These are phyloP conservation scores for Dactylonectria macrodidyma DNA, from an alignment of 2,329 filamentous ascomycete genomes.

Conservation along the genomic window DNA sequence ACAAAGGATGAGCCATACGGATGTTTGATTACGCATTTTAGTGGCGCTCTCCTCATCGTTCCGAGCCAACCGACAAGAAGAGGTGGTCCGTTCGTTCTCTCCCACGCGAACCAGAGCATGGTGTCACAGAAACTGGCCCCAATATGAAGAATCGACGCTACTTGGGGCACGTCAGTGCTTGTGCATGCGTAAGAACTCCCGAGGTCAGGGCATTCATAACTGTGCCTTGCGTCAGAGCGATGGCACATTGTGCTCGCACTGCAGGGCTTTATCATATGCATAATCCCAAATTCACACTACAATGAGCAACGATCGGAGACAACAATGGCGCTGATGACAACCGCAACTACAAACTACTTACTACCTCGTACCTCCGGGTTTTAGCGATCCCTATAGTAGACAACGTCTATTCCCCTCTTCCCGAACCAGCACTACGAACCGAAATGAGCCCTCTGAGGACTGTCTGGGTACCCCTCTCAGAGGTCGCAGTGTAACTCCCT, in stretches of 20 bases:
- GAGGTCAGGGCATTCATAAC: background rate
- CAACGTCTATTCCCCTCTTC: background rate
- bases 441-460: slow-evolving; percentile 14
- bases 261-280: background rate
- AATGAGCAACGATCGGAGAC: background rate
- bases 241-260: background rate
- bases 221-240: background rate
- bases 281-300: background rate
- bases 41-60: slow-evolving; percentile 30
- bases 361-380: background rate
- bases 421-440: slow-evolving; percentile 16
- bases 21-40: slow-evolving; percentile 41
- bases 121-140: slow-evolving; percentile 24
- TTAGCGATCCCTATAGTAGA: background rate
- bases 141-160: slow-evolving; percentile 20
- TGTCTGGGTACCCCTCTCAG: slow-evolving; percentile 23
- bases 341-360: background rate
- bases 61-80: slow-evolving; percentile 27
- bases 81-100: slow-evolving; percentile 39
- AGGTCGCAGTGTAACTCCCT: slow-evolving; percentile 8
- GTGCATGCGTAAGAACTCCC: slow-evolving; percentile 40
- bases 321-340: background rate
- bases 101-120: slow-evolving; percentile 31
- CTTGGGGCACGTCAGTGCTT: slow-evolving; percentile 28
- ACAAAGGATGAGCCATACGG: slow-evolving; percentile 27